Evolutionary conservation across 2,329 filamentous ascomycete genomes (phyloP).

Genomic region (Claviceps fusiformis): DNA sequence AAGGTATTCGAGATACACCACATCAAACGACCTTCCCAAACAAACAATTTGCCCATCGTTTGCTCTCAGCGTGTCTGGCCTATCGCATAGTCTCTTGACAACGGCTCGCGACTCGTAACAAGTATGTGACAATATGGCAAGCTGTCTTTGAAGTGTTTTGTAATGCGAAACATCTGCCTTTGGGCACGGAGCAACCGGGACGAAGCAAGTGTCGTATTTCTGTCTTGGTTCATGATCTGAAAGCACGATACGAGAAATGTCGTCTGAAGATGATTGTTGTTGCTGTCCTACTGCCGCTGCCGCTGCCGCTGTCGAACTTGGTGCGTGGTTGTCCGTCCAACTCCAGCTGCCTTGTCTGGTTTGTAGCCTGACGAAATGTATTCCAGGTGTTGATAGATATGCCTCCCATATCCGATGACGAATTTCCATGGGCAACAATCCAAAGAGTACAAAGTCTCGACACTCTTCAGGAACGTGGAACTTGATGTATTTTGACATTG

Average conservation of each 20-base stretch:
- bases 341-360: slow-evolving; percentile 10
- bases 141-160: slow-evolving; percentile 14
- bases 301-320: not conserved
- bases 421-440: slow-evolving; percentile 21
- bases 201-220: slow-evolving; percentile 12
- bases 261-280: slow-evolving; percentile 9
- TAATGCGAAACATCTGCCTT: slow-evolving; percentile 21
- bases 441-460: slow-evolving; percentile 19
- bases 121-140: slow-evolving; percentile 14
- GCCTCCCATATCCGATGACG: slow-evolving; percentile 22
- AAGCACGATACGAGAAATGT: slow-evolving; percentile 12
- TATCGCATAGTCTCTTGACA: slow-evolving; percentile 9
- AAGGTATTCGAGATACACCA: slow-evolving; percentile 23
- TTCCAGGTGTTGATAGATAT: slow-evolving; percentile 18
- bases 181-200: slow-evolving; percentile 6
- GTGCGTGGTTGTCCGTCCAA: slow-evolving; percentile 9
- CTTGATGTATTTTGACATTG: slow-evolving; percentile 4
- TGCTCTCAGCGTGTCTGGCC: slow-evolving; percentile 13
- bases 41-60: slow-evolving; percentile 16
- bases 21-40: slow-evolving; percentile 16
- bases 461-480: slow-evolving; percentile 19
- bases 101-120: slow-evolving; percentile 16
- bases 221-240: slow-evolving; percentile 11
- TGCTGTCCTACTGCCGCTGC: slow-evolving; percentile 1
- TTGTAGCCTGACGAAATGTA: slow-evolving; percentile 21